Conservation (phyloP, 768 basidiomycete genomes). For the Psilocybe cyanescens region DNA sequence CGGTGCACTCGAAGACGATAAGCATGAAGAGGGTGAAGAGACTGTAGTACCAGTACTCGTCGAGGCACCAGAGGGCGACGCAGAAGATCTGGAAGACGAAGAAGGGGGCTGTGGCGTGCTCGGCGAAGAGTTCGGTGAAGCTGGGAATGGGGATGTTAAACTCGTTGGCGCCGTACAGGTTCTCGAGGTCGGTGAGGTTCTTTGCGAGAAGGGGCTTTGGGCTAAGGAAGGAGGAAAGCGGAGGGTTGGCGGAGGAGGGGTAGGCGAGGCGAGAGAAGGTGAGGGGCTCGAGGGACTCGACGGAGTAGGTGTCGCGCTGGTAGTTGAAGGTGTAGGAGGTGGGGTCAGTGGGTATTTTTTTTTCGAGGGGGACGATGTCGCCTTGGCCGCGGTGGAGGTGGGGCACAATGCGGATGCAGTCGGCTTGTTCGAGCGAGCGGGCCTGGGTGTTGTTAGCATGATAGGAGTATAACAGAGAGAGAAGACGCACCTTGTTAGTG, state of each 20-base stretch:
- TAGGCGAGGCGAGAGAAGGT: slow-evolving; percentile 86
- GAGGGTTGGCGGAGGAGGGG: slow-evolving; percentile 75
- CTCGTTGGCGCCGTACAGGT: slow-evolving; percentile 89
- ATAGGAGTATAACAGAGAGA: too few relatives aligned
- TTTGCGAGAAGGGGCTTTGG: slow-evolving; percentile 56
- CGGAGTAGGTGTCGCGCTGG: slow-evolving; percentile 91
- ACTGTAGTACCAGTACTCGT: slow-evolving; percentile 99
- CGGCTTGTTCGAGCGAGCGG: slow-evolving; percentile 66
- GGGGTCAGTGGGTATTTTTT: slow-evolving; percentile 59
- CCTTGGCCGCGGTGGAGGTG: slow-evolving; percentile 83
- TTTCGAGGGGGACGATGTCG: slow-evolving; percentile 81
- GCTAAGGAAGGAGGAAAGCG: slow-evolving; percentile 65
- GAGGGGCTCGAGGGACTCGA: slow-evolving; percentile 55
- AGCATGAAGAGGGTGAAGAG: slow-evolving; percentile 99
- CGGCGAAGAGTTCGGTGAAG: slow-evolving; percentile 88
- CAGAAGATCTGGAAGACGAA: slow-evolving; percentile 99
- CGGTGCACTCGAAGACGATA: slow-evolving; percentile 97
- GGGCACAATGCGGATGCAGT: slow-evolving; percentile 83
- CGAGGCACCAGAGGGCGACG: slow-evolving; percentile 95
- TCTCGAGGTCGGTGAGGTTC: slow-evolving; percentile 53
- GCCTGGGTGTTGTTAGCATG: slow-evolving; percentile 41
- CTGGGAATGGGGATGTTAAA: slow-evolving; percentile 98
- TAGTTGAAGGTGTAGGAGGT: slow-evolving; percentile 87
- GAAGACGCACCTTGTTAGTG: slow-evolving; percentile 40
- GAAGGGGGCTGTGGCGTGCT: slow-evolving; percentile 98